Base-by-base conservation (phyloP, 495 filamentous ascomycete genomes). In the Podospora didyma region DNA sequence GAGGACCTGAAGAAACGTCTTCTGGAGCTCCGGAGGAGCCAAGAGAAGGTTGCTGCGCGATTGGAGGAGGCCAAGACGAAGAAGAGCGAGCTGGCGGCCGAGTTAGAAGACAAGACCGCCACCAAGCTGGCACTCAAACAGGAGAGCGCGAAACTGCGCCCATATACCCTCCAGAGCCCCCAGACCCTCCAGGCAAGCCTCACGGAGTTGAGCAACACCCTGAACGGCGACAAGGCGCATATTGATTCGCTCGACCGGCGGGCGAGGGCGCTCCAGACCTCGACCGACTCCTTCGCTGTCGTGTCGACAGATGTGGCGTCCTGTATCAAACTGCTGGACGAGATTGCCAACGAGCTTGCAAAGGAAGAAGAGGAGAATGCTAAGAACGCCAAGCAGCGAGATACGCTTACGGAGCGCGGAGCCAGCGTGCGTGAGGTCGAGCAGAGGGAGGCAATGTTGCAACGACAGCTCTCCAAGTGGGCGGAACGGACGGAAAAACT, bases 371-470 rank as follows among this genome's bases (percentile, higher is more conserved):
- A 96, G 49, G 91, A 93, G 64, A 84, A 86, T 56, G 78, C 82
- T 7, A 84, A 88, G 59, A 94, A 91, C 34, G 77, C 83, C 9
- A 83, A 82, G 59, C 92, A 96, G 63, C 81, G 87, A 54, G 94
- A 97, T 56, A 89, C 90, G 6, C 83, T 98, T 24, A 86, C 88
- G 1, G 90, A 96, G 59, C 83, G 89, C 26, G 88, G 89, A 23
- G 92, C 92, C 49, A 91, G 89, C 58, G 92, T 96, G 0, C 82
- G 88, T 46, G 95, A 98, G 65, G 88, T 96, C 2, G 92, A 97
- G 70, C 80, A 92, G 53, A 88, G 84, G 17, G 94, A 97, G 74
- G 83, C 83, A 7, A 70, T 96, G 51, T 75, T 98, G 50, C 84
- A 89, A 66, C 83, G 92, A 54, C 93, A 97, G 71, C 73, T 97